Percentiles rank a stretch among this genome's conserved stretches.
phyloP scores from a whole-genome alignment of 2,329 filamentous ascomycete genomes.

The Beauveria bassiana region DNA sequence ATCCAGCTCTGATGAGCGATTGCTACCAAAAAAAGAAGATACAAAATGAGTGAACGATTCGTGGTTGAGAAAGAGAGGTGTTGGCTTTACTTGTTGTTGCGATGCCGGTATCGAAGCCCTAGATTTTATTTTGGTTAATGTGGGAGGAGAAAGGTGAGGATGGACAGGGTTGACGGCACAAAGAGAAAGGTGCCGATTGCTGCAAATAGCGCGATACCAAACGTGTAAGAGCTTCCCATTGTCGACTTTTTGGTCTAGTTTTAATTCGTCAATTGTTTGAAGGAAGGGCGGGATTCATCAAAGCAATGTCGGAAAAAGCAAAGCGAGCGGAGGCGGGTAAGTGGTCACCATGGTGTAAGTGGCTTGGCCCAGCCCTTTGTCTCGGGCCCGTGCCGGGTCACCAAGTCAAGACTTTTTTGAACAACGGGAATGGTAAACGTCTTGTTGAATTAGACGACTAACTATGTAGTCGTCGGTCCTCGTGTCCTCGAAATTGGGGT shows the following conservation, averaged over 20 bases:
- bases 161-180: slow-evolving; percentile 26
- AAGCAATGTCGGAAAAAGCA: too few relatives aligned
- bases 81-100: slow-evolving; percentile 44
- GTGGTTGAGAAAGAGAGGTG: too few relatives aligned
- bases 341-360: background rate
- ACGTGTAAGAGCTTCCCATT: slow-evolving; percentile 1
- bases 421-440: too few relatives aligned
- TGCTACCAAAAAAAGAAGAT: slow-evolving; percentile 23
- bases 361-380: background rate
- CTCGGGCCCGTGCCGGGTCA: too few relatives aligned
- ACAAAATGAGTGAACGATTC: too few relatives aligned
- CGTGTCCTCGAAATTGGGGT: too few relatives aligned
- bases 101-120: slow-evolving; percentile 54
- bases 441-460: too few relatives aligned
- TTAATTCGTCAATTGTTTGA: too few relatives aligned
- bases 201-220: slow-evolving; percentile 43
- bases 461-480: too few relatives aligned
- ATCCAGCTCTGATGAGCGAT: slow-evolving; percentile 54
- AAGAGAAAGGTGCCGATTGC: slow-evolving; percentile 53
- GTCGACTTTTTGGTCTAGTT: background rate
- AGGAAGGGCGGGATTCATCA: too few relatives aligned
- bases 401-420: too few relatives aligned
- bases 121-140: background rate
- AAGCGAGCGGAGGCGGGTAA: background rate
- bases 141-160: background rate